Base-by-base conservation (phyloP, 768 basidiomycete species). In the Trametes sanguinea region DNA sequence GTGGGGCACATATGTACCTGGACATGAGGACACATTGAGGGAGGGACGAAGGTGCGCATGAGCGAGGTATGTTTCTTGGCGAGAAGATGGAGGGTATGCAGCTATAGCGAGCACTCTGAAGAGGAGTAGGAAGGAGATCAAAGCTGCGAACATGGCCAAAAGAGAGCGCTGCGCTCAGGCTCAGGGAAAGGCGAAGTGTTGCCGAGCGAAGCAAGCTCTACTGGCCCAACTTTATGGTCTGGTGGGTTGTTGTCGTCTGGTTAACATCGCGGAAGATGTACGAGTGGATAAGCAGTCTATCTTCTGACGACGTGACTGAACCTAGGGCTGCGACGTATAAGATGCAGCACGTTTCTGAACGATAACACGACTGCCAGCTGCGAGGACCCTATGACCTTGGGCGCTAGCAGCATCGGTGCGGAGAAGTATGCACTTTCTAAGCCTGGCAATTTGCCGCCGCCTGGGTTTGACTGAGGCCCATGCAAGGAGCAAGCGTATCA, bases 21-120 rank as follows among this genome's bases (percentile, higher is more conserved):
- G 67, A 52, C 72, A 73, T 48, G 63, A 65, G 39, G 72, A 69
- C 39, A 71, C 70, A 61, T 73, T 71, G 42, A 66, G 48, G 16
- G 72, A 71, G 54, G 63, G 65, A 0, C 40, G 22, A 2, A 27
- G 39, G 32, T 62, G 47, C 17, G 54, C 42, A 11, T 40, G 45
- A 52, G 43, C 6, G 50, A 62, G 29, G 50, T 22, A 22, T 52
- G 42, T 42, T 44, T 39, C 47, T 22, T 22, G 22, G 22, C 22
- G 22, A 56, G 61, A 61, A 16, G 39, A 27, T 44, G 68, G 63
- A 22, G 62, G 59, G 43, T 64, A 48, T 11, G 30, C 29, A 27
- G 51, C 60, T 8, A 62, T 50, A 50, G 51, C 56, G 53, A 42
- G 48, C 53, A 29, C 60, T 40, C 52, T 52, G 51, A 50, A 13